phyloP scores from a whole-genome alignment of 78 protist species.

The Dictyostelium capitatum region DNA sequence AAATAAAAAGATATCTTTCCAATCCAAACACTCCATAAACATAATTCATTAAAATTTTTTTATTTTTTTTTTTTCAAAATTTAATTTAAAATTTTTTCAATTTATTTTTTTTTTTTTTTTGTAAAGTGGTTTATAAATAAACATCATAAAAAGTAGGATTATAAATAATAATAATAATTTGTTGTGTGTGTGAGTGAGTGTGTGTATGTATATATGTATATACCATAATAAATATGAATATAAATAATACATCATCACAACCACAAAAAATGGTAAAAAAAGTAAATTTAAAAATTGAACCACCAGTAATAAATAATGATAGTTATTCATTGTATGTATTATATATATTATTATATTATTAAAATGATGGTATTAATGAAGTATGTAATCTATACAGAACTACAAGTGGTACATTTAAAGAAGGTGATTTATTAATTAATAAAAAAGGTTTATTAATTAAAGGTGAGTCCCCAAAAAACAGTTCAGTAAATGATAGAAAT shows the following conservation, averaged over 20 bases:
- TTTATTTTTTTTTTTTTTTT: too few relatives aligned
- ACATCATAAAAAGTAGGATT: background rate
- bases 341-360: background rate
- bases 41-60: background rate
- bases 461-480: slow-evolving; percentile 76
- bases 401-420: slow-evolving; percentile 80
- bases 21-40: too few relatives aligned
- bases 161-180: too few relatives aligned
- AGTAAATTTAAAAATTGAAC: slow-evolving; percentile 7
- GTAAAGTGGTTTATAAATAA: background rate
- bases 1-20: too few relatives aligned
- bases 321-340: background rate
- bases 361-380: background rate
- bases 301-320: background rate
- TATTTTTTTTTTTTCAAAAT: background rate
- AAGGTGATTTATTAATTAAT: slow-evolving; percentile 77
- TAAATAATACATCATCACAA: too few relatives aligned
- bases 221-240: too few relatives aligned
- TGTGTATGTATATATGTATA: too few relatives aligned
- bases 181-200: too few relatives aligned
- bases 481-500: slow-evolving; percentile 38
- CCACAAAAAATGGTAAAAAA: background rate
- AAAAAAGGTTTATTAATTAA: slow-evolving; percentile 63
- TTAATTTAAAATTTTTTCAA: too few relatives aligned
- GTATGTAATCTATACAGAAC: too few relatives aligned